phyloP scores from a whole-genome alignment of 768 basidiomycete genomes.

The Hortiboletus campestris region DNA sequence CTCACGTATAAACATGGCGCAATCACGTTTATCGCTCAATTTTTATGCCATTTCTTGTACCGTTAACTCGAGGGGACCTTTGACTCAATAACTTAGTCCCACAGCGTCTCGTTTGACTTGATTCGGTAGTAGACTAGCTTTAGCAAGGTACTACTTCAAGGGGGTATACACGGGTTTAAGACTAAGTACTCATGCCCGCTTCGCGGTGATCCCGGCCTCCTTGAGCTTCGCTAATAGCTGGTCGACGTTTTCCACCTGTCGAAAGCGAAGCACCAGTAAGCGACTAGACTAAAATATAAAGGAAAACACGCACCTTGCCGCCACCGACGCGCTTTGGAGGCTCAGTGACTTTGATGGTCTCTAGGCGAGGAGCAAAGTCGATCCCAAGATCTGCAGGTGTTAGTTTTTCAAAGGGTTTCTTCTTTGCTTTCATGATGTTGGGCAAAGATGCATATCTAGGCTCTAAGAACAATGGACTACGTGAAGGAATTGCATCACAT shows the following conservation, averaged over 20 bases:
- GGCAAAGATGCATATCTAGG: slow-evolving; percentile 97
- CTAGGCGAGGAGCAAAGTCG: slow-evolving; percentile 78
- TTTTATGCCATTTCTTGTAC: slow-evolving; percentile 11
- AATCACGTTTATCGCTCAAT: slow-evolving; percentile 9
- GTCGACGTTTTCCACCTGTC: slow-evolving; percentile 77
- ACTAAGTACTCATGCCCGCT: slow-evolving; percentile 18
- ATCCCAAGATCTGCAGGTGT: slow-evolving; percentile 76
- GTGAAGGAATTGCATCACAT: not conserved
- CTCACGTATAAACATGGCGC: slow-evolving; percentile 10
- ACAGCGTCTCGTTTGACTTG: not conserved
- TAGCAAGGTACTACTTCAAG: not conserved
- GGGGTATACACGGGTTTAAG: slow-evolving; percentile 1
- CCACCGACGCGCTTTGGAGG: slow-evolving; percentile 91
- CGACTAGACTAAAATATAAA: not conserved
- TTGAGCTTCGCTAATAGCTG: slow-evolving; percentile 87
- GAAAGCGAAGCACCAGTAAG: not conserved
- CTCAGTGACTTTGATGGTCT: slow-evolving; percentile 85
- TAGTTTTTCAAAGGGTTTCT: slow-evolving; percentile 90
- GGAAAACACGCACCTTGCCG: slow-evolving; percentile 60
- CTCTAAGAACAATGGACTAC: slow-evolving; percentile 46
- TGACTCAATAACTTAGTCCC: slow-evolving; percentile 19
- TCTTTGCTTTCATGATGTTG: slow-evolving; percentile 99
- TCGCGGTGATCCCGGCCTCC: slow-evolving; percentile 64
- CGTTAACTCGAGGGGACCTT: slow-evolving; percentile 3
- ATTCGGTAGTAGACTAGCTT: not conserved